Percentiles rank a stretch among this genome's conserved stretches.
Conservation (phyloP, 139 green algal genomes). For the Chlorella sp. region DNA sequence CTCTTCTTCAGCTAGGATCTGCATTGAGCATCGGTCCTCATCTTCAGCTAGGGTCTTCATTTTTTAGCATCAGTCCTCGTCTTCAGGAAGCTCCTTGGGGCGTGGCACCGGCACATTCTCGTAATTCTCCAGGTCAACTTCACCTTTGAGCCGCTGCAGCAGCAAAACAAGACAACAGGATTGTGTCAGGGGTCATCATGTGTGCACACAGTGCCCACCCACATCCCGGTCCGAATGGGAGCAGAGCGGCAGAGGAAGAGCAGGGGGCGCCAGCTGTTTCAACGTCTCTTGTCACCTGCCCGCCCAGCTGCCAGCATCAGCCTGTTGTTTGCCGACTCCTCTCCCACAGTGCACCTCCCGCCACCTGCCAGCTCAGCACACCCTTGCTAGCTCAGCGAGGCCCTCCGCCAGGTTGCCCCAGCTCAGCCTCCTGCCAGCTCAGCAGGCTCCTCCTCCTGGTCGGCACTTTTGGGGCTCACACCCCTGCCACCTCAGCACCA, state of each 20-base stretch:
- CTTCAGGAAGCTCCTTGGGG: slow-evolving; percentile 18
- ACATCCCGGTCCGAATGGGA: background rate
- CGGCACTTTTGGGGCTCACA: background rate
- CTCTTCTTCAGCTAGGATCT: too few species aligned
- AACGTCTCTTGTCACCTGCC: too few species aligned
- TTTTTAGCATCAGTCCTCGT: slow-evolving; percentile 13
- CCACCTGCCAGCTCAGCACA: too few species aligned
- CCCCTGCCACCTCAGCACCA: background rate
- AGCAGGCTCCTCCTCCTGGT: background rate
- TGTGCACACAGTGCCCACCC: background rate
- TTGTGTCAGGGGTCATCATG: background rate
- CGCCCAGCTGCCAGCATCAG: too few species aligned
- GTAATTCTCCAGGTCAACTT: slow-evolving; percentile 26
- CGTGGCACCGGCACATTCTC: slow-evolving; percentile 34
- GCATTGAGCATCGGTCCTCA: too few species aligned
- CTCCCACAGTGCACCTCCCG: too few species aligned
- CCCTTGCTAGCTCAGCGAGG: background rate
- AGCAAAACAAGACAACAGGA: background rate
- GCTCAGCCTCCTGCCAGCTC: background rate
- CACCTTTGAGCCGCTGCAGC: slow-evolving; percentile 18
- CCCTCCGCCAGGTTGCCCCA: background rate
- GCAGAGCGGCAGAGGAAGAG: too few species aligned
- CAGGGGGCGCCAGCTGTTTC: background rate
- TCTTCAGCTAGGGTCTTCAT: too few species aligned
- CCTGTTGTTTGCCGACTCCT: too few species aligned